Evolutionary conservation across 2,329 filamentous ascomycete genomes (phyloP).

Genomic region (Clarireedia sp.): DNA sequence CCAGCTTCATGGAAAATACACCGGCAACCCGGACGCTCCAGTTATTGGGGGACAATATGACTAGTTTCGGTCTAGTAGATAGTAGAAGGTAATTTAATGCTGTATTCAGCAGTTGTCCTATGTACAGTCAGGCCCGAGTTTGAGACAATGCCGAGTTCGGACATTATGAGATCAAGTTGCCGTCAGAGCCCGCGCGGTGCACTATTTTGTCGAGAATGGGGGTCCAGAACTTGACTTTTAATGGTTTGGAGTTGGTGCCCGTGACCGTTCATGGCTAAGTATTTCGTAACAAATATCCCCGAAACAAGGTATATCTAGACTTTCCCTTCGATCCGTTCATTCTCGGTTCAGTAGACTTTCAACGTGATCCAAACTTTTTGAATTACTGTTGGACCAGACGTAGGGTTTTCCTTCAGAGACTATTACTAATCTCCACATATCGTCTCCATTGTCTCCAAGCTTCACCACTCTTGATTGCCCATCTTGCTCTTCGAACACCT

Average conservation of each 20-base stretch:
- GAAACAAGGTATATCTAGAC: no score
- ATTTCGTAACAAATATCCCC: no score
- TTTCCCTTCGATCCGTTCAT: no score
- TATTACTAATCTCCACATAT: constrained; percentile 67
- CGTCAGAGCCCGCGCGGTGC: background rate
- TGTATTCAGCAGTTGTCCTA: background rate
- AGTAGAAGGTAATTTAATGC: background rate
- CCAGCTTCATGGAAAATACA: background rate
- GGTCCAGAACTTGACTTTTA: background rate
- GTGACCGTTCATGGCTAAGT: background rate
- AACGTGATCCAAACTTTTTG: background rate
- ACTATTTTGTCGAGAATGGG: background rate
- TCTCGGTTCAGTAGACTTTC: background rate
- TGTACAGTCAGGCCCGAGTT: background rate
- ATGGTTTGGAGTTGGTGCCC: background rate
- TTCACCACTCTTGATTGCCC: constrained; percentile 79
- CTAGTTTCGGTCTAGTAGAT: background rate
- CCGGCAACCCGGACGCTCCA: background rate
- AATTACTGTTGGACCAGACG: background rate
- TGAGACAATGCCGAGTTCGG: background rate
- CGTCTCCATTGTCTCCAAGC: constrained; percentile 75
- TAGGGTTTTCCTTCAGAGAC: background rate
- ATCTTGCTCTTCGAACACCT: constrained; percentile 76
- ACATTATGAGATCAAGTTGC: background rate
- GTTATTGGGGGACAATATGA: background rate